phyloP scores from a whole-genome alignment of 306 rosid genomes.

The Casuarina equisetifolia region DNA sequence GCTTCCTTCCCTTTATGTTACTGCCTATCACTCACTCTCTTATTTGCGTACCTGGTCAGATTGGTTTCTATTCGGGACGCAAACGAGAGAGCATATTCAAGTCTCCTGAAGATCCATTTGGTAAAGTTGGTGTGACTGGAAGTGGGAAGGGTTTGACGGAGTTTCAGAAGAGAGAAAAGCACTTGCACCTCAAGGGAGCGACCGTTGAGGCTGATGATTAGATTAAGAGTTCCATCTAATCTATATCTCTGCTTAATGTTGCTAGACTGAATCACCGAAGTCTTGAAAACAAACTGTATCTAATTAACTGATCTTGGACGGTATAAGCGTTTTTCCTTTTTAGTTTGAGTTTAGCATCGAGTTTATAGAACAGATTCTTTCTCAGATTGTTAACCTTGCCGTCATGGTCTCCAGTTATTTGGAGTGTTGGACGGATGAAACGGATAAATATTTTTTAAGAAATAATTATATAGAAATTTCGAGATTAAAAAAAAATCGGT shows the following conservation, averaged over 20 bases:
- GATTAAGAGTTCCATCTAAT: conserved; percentile 16
- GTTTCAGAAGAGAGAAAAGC: conserved; percentile 92
- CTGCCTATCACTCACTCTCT: neutral
- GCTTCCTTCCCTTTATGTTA: neutral
- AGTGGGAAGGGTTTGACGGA: conserved; percentile 99
- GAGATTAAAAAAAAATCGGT: too few species aligned
- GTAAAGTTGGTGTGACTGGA: conserved; percentile 99
- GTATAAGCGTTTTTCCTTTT: neutral
- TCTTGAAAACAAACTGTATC: neutral
- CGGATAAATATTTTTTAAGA: too few species aligned
- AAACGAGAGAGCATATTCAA: conserved; percentile 96
- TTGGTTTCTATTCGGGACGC: conserved; percentile 89
- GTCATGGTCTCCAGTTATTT: too few species aligned
- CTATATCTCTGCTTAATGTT: neutral
- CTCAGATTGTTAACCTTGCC: too few species aligned
- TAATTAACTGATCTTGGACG: neutral
- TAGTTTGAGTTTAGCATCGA: neutral
- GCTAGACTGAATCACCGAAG: neutral
- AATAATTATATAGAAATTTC: too few species aligned
- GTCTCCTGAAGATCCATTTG: conserved; percentile 92
- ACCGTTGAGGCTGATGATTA: conserved; percentile 72
- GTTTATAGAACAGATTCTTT: neutral
- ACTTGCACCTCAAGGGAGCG: conserved; percentile 95
- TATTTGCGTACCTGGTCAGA: conserved; percentile 34
- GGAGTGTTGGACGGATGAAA: too few species aligned